Evolutionary conservation across 148 eudicot genomes (phyloP).

Genomic region (Rhododendron simsii): DNA sequence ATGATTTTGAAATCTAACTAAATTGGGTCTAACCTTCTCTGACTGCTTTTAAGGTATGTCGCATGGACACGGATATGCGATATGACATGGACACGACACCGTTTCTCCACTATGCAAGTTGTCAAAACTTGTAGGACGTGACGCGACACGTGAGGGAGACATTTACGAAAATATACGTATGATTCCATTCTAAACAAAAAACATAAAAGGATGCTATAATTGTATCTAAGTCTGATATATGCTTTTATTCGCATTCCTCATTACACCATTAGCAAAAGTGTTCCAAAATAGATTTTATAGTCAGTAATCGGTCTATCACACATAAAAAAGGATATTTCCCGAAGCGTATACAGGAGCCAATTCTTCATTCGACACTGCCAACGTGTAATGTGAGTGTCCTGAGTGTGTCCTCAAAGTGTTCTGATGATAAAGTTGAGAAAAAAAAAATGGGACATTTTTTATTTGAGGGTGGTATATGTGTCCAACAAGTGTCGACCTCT

Average conservation of each 20-base stretch:
- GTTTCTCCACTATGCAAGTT: background rate
- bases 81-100: background rate
- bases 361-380: background rate
- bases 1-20: background rate
- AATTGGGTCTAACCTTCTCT: background rate
- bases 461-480: background rate
- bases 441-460: background rate
- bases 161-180: background rate
- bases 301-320: background rate
- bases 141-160: background rate
- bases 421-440: background rate
- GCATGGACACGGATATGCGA: background rate
- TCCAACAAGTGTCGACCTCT: background rate
- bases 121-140: background rate
- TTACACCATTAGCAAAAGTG: background rate
- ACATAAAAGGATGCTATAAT: background rate
- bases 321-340: background rate
- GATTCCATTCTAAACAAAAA: background rate
- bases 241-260: background rate
- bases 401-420: background rate
- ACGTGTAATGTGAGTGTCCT: background rate
- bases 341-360: background rate
- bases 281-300: background rate
- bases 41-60: background rate
- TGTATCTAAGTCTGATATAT: background rate